Percentiles rank a stretch among this genome's conserved stretches.
Evolutionary conservation across 371 early-diverging fungal species (phyloP).

Genomic region (Mortierella sp.): DNA sequence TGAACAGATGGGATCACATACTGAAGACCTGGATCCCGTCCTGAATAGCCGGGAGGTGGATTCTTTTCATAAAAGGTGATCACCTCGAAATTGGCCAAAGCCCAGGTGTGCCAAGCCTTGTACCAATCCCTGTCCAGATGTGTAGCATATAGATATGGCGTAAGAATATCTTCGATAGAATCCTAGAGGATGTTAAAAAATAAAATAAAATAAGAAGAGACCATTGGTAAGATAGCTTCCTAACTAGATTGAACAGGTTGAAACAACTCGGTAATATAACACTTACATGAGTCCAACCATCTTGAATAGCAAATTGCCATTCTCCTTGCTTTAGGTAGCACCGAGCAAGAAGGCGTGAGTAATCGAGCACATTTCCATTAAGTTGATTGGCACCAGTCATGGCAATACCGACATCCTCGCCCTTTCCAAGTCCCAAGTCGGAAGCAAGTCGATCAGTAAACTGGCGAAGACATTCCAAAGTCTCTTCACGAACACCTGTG

Average conservation of each 20-base stretch:
- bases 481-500: slow-evolving; percentile 67
- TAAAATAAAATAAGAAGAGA: neutral
- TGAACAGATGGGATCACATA: slow-evolving; percentile 63
- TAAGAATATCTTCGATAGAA: slow-evolving; percentile 82
- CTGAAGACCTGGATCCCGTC: slow-evolving; percentile 51
- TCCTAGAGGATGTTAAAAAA: slow-evolving; percentile 50
- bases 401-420: slow-evolving; percentile 68
- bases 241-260: neutral
- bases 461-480: slow-evolving; percentile 69
- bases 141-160: slow-evolving; percentile 89
- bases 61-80: slow-evolving; percentile 77
- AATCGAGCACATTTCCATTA: slow-evolving; percentile 63
- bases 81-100: slow-evolving; percentile 94
- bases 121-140: slow-evolving; percentile 95
- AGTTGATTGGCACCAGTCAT: slow-evolving; percentile 63
- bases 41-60: slow-evolving; percentile 32
- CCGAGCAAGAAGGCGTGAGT: slow-evolving; percentile 79
- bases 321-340: slow-evolving; percentile 94
- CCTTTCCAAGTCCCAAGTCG: slow-evolving; percentile 59
- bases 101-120: slow-evolving; percentile 99
- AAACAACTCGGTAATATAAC: neutral
- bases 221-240: neutral
- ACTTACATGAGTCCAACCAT: slow-evolving; percentile 74
- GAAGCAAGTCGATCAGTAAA: slow-evolving; percentile 71
- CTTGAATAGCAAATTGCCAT: slow-evolving; percentile 88